Evolutionary conservation across 768 basidiomycete genomes (phyloP).

Genomic region (Boletus insuetus): DNA sequence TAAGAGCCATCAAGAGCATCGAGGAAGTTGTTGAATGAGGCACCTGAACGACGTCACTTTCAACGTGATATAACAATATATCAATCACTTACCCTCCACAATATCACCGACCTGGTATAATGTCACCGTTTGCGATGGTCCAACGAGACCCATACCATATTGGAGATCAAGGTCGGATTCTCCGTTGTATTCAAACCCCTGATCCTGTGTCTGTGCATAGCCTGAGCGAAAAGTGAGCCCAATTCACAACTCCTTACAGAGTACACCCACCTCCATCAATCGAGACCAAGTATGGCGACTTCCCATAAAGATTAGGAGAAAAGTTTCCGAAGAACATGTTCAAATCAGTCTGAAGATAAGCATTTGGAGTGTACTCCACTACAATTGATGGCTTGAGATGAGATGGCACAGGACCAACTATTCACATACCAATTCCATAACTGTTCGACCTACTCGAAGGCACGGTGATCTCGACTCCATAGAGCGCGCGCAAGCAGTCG

Average conservation of each 20-base stretch:
- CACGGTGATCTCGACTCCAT: conserved; percentile 24
- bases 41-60: conserved; percentile 10
- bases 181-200: conserved; percentile 1
- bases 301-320: conserved; percentile 21
- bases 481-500: conserved; percentile 28
- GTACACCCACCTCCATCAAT: conserved; percentile 34
- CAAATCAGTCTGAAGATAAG: conserved; percentile 31
- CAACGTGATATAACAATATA: background rate
- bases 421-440: conserved; percentile 31
- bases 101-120: conserved; percentile 34
- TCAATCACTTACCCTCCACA: no score
- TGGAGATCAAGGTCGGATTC: conserved; percentile 34
- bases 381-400: background rate
- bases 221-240: conserved; percentile 17
- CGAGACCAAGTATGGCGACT: conserved; percentile 28
- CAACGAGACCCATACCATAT: conserved; percentile 12
- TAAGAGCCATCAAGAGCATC: conserved; percentile 35
- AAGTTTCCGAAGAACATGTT: conserved; percentile 29
- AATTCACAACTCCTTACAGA: background rate
- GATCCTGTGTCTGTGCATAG: conserved; percentile 27
- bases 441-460: conserved; percentile 25
- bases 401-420: background rate
- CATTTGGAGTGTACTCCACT: conserved; percentile 36
- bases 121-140: conserved; percentile 23
- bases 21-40: conserved; percentile 35